A percentile compares a stretch with the other conserved stretches of the same genome.
These are phyloP conservation scores for Candolleomyces efflorescens DNA, from an alignment of 768 basidiomycete genomes.

Conservation along the genomic window DNA sequence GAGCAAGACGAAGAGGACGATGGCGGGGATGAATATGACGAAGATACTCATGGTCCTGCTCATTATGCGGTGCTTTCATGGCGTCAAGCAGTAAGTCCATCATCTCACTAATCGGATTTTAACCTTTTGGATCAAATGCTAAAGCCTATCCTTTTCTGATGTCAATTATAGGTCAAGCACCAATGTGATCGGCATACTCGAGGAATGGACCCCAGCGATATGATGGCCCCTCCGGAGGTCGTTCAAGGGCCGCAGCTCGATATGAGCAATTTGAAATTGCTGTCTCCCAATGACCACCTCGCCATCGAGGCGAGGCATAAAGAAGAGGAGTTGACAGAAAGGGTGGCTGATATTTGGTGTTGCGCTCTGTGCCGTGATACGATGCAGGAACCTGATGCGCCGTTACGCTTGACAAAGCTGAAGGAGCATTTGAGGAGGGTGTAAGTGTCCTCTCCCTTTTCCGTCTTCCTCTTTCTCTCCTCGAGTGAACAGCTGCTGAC, in stretches of 20 bases:
- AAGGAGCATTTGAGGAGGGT: constrained; percentile 24
- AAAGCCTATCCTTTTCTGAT: neutral
- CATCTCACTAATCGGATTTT: too few species aligned
- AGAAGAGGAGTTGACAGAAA: neutral
- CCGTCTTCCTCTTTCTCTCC: too few species aligned
- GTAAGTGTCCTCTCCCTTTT: constrained; percentile 11
- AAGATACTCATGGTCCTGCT: neutral
- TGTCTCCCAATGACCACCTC: neutral
- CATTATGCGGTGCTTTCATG: constrained; percentile 2
- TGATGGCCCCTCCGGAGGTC: neutral
- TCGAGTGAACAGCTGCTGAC: neutral
- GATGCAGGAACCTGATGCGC: constrained; percentile 23
- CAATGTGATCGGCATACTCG: neutral
- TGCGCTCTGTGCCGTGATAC: constrained; percentile 34
- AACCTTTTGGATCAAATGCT: neutral
- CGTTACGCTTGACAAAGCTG: constrained; percentile 23
- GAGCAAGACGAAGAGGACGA: neutral
- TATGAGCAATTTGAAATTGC: neutral
- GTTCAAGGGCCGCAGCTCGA: neutral
- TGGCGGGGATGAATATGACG: too few species aligned
- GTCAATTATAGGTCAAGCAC: neutral
- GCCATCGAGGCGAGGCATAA: neutral
- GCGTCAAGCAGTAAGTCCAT: constrained; percentile 13
- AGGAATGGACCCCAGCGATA: neutral
- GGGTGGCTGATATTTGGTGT: constrained; percentile 11